These are phyloP conservation scores for Didymella segeticola DNA, from an alignment of 2,329 filamentous ascomycete genomes.

Conservation along the genomic window DNA sequence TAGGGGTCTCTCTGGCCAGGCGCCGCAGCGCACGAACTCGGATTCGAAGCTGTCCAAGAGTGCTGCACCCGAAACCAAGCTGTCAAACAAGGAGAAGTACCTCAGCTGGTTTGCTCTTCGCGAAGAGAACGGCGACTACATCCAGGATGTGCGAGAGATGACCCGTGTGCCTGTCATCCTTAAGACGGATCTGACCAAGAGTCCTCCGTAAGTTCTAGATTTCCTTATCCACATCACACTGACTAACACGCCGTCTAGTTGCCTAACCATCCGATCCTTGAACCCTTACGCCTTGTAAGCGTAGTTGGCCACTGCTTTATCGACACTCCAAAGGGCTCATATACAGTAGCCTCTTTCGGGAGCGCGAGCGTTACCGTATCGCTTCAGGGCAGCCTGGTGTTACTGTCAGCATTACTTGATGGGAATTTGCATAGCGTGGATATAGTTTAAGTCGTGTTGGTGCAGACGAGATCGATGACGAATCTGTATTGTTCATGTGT, in stretches of 20 bases:
- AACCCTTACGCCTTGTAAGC: constrained; percentile 73
- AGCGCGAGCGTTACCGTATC: not conserved
- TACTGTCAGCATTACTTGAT: constrained; percentile 35
- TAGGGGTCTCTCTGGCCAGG: constrained; percentile 72
- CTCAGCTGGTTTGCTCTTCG: constrained; percentile 85
- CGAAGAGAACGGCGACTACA: constrained; percentile 93
- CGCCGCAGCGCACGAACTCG: constrained; percentile 86
- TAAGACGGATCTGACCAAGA: constrained; percentile 98
- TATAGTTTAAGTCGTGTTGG: constrained; percentile 32
- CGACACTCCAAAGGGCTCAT: not conserved
- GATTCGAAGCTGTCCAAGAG: constrained; percentile 86
- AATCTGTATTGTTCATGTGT: constrained; percentile 44
- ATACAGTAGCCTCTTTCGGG: constrained; percentile 1
- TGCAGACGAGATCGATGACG: constrained; percentile 22
- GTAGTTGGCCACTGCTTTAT: constrained; percentile 1
- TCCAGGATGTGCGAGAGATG: constrained; percentile 99
- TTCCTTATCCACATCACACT: not conserved
- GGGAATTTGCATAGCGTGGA: constrained; percentile 44
- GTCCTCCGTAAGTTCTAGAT: constrained; percentile 84
- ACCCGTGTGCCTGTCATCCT: constrained; percentile 95
- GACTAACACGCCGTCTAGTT: constrained; percentile 58
- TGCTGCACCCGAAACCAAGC: constrained; percentile 73
- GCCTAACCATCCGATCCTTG: constrained; percentile 81
- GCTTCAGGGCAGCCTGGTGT: constrained; percentile 2
- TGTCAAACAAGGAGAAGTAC: constrained; percentile 96